Evolutionary conservation across 2,329 filamentous ascomycete genomes (phyloP).

Genomic region (Albifimbria verrucaria): DNA sequence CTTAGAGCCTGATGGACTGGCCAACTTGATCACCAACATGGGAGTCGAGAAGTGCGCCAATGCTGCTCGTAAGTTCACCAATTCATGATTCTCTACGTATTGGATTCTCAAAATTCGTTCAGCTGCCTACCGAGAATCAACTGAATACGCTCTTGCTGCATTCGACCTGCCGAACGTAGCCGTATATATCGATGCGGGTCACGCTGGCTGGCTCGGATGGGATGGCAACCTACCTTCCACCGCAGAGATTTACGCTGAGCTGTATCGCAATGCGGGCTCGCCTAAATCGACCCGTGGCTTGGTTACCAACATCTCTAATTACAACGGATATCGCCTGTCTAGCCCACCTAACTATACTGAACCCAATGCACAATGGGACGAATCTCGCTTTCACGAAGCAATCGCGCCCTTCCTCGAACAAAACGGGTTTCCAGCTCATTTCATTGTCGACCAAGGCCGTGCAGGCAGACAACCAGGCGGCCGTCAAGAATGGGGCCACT

Average conservation of each 20-base stretch:
- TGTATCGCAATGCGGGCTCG: slow-evolving; percentile 48
- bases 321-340: slow-evolving; percentile 39
- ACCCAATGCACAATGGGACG: slow-evolving; percentile 25
- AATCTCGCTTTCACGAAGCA: slow-evolving; percentile 58
- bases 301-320: slow-evolving; percentile 57
- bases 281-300: slow-evolving; percentile 51
- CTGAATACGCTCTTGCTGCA: slow-evolving; percentile 46
- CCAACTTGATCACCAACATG: slow-evolving; percentile 56
- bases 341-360: neutral
- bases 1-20: slow-evolving; percentile 37
- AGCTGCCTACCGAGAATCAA: slow-evolving; percentile 45
- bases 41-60: slow-evolving; percentile 46
- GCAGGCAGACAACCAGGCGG: slow-evolving; percentile 55
- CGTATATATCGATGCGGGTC: slow-evolving; percentile 57
- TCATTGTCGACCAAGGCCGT: slow-evolving; percentile 51
- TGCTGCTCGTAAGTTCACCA: slow-evolving; percentile 26
- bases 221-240: slow-evolving; percentile 48
- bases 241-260: slow-evolving; percentile 41
- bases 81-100: neutral
- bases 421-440: slow-evolving; percentile 39
- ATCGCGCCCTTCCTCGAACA: slow-evolving; percentile 60
- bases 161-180: slow-evolving; percentile 54
- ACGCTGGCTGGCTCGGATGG: slow-evolving; percentile 59
- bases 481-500: slow-evolving; percentile 60
- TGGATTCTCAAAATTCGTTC: neutral